Evolutionary conservation across 805 yeast species (phyloP), one percentile per base, ranked within the genome.

Genomic region (Candida xiaguanensis): DNA sequence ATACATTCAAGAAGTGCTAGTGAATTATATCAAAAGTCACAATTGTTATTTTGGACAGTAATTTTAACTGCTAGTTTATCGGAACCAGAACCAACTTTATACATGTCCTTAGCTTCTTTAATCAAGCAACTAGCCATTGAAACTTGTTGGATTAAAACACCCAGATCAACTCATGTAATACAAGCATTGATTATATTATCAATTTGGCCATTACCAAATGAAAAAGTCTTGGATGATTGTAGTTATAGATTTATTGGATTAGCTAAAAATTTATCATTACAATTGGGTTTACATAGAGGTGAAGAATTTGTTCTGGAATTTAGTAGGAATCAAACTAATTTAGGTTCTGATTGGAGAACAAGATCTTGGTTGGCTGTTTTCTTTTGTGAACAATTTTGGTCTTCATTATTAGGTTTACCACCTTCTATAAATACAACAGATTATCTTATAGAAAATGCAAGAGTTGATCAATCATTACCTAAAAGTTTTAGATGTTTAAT

Each of bases 191-290:
- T 90, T 18, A 82, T 90, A n/a, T 67, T 90, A 20, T 79, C 90
- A 20, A 79, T 80, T 12, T 90, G 97, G 97, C 96, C 96, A 0
- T 60, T 90, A 32, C 97, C 97, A 0, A 89, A 89, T 53, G 90
- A 85, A 53, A 90, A 89, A 53, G 91, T 90, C 14, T 67, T 90
- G 43, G 97, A 90, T 61, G 97, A 90, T 56, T 83, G 93, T 55
- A 84, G 95, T 2, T 89, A 87, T 52, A 71, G 97, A 52, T 90
- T 88, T 59, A 80, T 86, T 13, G 95, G 95, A 0, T 67, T 90
- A 31, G 96, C 96, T 1, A 87, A 88, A 49, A 80, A 82, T 43
- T 65, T 90, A 37, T 86, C 95, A 0, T 75, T 84, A 47, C 97
- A 90, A 57, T 64, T 90, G 25, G 97, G 97, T 8, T 68, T 90